phyloP scores from a whole-genome alignment of 2,329 filamentous ascomycete species.

The Moelleriella libera region DNA sequence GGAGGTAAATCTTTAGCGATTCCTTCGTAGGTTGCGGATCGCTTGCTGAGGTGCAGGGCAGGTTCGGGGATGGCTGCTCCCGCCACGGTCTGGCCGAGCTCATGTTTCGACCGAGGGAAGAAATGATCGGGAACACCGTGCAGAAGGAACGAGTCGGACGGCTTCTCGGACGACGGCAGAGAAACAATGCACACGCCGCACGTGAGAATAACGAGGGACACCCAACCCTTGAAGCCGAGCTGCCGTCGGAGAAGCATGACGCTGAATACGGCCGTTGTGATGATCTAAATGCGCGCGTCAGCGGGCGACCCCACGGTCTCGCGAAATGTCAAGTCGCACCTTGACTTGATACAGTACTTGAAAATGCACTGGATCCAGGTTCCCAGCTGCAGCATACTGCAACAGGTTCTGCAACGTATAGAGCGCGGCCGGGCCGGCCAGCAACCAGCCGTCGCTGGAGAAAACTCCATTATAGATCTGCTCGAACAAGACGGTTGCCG shows the following conservation, averaged over 20 bases:
- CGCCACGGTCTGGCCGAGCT: constrained; percentile 43
- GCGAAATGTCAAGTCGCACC: constrained; percentile 20
- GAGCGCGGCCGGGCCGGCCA: constrained; percentile 74
- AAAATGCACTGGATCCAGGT: constrained; percentile 84
- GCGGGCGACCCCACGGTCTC: too few relatives aligned
- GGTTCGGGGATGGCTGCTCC: constrained; percentile 8
- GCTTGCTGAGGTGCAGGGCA: constrained; percentile 28
- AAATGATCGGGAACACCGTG: constrained; percentile 52
- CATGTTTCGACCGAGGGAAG: constrained; percentile 67
- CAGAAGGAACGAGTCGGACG: constrained; percentile 43
- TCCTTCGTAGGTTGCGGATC: constrained; percentile 82
- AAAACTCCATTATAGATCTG: constrained; percentile 74
- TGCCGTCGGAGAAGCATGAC: constrained; percentile 60
- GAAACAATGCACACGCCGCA: constrained; percentile 77
- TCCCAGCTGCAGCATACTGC: constrained; percentile 83
- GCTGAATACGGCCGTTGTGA: constrained; percentile 80
- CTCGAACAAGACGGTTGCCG: constrained; percentile 65
- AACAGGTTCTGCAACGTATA: constrained; percentile 91
- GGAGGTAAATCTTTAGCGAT: constrained; percentile 49
- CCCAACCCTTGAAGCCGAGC: constrained; percentile 63
- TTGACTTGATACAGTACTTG: constrained; percentile 91
- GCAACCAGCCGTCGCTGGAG: constrained; percentile 83
- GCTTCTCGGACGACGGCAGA: constrained; percentile 46
- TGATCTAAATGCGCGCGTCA: constrained; percentile 36
- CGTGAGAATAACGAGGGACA: constrained; percentile 65